Conservation (phyloP, 1,284 basidiomycete genomes). For the Paramarasmius palmivorus region DNA sequence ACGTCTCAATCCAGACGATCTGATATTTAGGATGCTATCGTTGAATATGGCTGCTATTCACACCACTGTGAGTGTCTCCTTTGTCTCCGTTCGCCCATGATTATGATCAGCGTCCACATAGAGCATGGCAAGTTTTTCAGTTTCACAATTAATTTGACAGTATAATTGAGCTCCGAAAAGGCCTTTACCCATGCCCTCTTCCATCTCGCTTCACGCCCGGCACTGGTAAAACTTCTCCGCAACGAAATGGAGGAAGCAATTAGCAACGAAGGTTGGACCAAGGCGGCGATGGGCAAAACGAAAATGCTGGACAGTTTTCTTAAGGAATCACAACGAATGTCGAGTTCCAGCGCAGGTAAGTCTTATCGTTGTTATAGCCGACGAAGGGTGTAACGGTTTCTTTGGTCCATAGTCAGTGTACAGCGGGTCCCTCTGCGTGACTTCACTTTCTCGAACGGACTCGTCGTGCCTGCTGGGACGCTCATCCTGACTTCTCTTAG, state of each 20-base stretch:
- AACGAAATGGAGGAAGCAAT: constrained; percentile 32
- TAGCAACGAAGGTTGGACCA: constrained; percentile 33
- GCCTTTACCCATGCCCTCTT: constrained; percentile 30
- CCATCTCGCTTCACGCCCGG: constrained; percentile 31
- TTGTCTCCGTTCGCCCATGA: background rate
- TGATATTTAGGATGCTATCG: constrained; percentile 29
- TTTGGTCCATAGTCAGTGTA: background rate
- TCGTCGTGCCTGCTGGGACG: background rate
- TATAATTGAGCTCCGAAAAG: constrained; percentile 20
- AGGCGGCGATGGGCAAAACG: constrained; percentile 31
- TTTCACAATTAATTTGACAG: background rate
- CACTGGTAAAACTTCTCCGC: constrained; percentile 30
- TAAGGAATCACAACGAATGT: constrained; percentile 23
- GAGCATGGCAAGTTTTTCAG: background rate
- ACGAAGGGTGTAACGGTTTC: background rate
- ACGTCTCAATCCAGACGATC: constrained; percentile 22
- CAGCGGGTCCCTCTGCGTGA: background rate
- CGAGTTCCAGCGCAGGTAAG: background rate
- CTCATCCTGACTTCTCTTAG: background rate
- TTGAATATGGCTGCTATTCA: constrained; percentile 37
- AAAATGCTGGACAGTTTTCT: constrained; percentile 36
- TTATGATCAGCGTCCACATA: background rate
- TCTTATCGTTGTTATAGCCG: background rate
- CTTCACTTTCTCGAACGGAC: background rate
- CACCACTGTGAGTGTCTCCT: constrained; percentile 20